A percentile compares a stretch with the other conserved stretches of the same genome.
Conservation (phyloP, 2,329 filamentous ascomycete species). For the Neurospora sp. region DNA sequence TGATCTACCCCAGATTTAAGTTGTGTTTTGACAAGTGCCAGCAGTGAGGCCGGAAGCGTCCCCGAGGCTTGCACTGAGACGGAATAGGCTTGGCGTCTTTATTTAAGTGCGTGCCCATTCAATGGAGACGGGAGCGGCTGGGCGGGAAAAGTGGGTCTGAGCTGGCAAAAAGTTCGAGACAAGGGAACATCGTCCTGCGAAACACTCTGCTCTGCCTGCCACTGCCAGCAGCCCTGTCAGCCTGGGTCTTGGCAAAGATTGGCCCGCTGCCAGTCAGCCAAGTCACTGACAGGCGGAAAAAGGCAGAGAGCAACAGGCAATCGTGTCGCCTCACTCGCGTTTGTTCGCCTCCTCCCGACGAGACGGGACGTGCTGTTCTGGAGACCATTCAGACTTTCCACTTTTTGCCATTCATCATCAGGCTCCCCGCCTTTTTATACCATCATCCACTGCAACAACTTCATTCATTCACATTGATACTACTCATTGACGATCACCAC, state of each 20-base stretch:
- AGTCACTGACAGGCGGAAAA: not conserved
- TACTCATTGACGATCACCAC: not conserved
- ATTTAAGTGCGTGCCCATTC: not conserved
- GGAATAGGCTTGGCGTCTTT: not conserved
- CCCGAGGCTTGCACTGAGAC: not conserved
- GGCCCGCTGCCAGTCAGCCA: not conserved
- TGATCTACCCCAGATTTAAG: not conserved
- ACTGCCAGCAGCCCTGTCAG: not conserved
- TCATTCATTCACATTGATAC: not conserved
- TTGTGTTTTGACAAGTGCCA: not conserved
- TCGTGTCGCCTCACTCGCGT: not conserved
- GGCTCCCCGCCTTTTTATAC: not conserved
- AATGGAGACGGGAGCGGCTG: not conserved
- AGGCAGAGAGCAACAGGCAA: not conserved
- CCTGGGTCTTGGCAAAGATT: not conserved
- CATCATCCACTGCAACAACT: not conserved
- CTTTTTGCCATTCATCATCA: not conserved
- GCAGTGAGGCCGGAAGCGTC: not conserved
- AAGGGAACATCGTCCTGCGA: not conserved
- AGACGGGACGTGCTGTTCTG: not conserved
- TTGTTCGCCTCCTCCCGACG: not conserved
- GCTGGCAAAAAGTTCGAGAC: not conserved
- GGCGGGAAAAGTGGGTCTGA: not conserved
- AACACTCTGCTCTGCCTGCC: not conserved
- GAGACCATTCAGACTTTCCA: not conserved